A percentile compares a stretch with the other conserved stretches of the same genome.
Evolutionary conservation across 306 rosid species (phyloP).

Genomic region (Pterocarpus santalinus): DNA sequence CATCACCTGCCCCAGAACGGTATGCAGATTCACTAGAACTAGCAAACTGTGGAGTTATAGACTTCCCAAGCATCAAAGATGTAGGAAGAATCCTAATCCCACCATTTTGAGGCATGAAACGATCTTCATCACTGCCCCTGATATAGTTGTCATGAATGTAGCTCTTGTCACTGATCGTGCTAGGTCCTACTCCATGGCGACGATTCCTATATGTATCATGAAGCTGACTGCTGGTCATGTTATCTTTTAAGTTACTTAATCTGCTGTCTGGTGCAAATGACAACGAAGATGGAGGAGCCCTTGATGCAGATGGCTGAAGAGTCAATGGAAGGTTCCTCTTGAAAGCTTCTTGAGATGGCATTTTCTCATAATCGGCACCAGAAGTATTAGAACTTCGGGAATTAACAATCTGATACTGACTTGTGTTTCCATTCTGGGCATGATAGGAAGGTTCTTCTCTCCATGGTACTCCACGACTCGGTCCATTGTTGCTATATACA

Average conservation of each 20-base stretch:
- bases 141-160: conserved; percentile 52
- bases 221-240: conserved; percentile 54
- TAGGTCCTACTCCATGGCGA: conserved; percentile 61
- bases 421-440: conserved; percentile 56
- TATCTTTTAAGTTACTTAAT: conserved; percentile 56
- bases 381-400: conserved; percentile 55
- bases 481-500: conserved; percentile 55
- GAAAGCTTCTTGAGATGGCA: conserved; percentile 74
- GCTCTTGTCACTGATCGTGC: conserved; percentile 59
- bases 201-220: conserved; percentile 55
- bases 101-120: conserved; percentile 59
- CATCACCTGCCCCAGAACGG: conserved; percentile 74
- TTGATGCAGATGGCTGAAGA: conserved; percentile 51
- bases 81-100: conserved; percentile 71
- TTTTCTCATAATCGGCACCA: conserved; percentile 60
- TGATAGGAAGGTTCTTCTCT: conserved; percentile 47
- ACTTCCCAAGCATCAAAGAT: conserved; percentile 67
- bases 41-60: conserved; percentile 59
- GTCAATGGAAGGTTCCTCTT: conserved; percentile 72
- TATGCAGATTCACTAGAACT: conserved; percentile 65
- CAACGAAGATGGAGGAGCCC: conserved; percentile 60
- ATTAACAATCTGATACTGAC: conserved; percentile 55
- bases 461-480: conserved; percentile 46
- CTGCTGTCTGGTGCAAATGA: conserved; percentile 52
- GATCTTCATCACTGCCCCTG: conserved; percentile 66